Evolutionary conservation across 768 basidiomycete species (phyloP).

Genomic region (Tylopilus cervinicoccineus): DNA sequence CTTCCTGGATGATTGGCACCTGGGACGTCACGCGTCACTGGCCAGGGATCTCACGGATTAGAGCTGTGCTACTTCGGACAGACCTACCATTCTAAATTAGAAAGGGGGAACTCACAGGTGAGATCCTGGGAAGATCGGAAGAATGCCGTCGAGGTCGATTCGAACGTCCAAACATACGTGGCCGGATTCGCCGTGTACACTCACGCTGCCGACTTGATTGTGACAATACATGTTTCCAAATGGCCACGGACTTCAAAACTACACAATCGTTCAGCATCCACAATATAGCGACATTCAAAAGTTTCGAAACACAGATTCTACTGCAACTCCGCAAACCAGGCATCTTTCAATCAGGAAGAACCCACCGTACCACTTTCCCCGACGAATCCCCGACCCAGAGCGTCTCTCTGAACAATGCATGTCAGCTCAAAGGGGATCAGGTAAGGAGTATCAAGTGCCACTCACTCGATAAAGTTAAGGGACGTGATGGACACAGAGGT

Average conservation of each 20-base stretch:
- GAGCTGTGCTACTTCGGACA: no score
- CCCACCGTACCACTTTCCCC: conserved; percentile 25
- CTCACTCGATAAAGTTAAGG: conserved; percentile 79
- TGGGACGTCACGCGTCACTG: no score
- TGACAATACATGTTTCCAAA: not conserved
- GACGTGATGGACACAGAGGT: conserved; percentile 56
- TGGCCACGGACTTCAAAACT: not conserved
- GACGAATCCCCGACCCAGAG: conserved; percentile 25
- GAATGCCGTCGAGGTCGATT: no score
- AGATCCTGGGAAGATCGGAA: no score
- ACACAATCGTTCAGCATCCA: not conserved
- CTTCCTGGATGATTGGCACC: no score
- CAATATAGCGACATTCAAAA: not conserved
- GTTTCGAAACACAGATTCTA: not conserved
- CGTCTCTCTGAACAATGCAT: conserved; percentile 14
- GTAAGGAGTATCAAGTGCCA: not conserved
- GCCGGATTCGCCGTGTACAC: no score
- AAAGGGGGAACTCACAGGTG: no score
- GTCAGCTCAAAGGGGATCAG: not conserved
- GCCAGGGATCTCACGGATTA: no score
- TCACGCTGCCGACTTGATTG: no score
- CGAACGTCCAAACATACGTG: no score
- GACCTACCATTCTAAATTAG: no score
- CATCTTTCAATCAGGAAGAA: conserved; percentile 16
- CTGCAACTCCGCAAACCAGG: not conserved